phyloP scores from a whole-genome alignment of 2,329 filamentous ascomycete genomes.

The Hawksworthiomyces lignivorus region DNA sequence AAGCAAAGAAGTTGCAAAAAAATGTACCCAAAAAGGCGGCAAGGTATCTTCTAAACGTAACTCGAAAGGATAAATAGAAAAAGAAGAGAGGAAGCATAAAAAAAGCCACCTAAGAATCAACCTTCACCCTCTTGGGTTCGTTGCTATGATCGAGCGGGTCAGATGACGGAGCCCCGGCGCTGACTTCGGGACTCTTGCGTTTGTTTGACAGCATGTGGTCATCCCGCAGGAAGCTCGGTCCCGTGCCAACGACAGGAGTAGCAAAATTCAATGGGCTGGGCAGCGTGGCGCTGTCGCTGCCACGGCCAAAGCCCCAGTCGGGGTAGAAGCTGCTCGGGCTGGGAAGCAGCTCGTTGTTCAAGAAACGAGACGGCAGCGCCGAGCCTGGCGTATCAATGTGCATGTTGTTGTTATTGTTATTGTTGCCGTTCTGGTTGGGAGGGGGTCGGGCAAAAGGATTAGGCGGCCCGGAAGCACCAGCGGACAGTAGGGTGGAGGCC shows the following conservation, averaged over 20 bases:
- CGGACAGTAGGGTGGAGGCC: constrained; percentile 75
- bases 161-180: constrained; percentile 28
- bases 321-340: constrained; percentile 90
- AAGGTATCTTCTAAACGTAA: neutral
- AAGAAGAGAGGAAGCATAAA: neutral
- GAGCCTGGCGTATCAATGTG: constrained; percentile 80
- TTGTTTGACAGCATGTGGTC: constrained; percentile 37
- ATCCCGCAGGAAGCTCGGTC: constrained; percentile 56
- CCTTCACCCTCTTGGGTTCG: constrained; percentile 47
- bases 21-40: constrained; percentile 4
- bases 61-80: neutral
- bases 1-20: too few species aligned
- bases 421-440: constrained; percentile 47
- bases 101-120: constrained; percentile 31
- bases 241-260: constrained; percentile 62
- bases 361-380: constrained; percentile 83
- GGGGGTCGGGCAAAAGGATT: constrained; percentile 91
- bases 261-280: constrained; percentile 90
- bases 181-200: constrained; percentile 49
- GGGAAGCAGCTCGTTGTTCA: constrained; percentile 78
- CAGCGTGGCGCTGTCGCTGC: constrained; percentile 71
- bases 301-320: constrained; percentile 71
- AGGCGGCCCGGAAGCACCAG: constrained; percentile 83
- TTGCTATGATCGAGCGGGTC: constrained; percentile 34
- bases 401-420: constrained; percentile 37